Evolutionary conservation across 352 stramenopile genomes (phyloP).

Genomic region (Plasmopara viticola): DNA sequence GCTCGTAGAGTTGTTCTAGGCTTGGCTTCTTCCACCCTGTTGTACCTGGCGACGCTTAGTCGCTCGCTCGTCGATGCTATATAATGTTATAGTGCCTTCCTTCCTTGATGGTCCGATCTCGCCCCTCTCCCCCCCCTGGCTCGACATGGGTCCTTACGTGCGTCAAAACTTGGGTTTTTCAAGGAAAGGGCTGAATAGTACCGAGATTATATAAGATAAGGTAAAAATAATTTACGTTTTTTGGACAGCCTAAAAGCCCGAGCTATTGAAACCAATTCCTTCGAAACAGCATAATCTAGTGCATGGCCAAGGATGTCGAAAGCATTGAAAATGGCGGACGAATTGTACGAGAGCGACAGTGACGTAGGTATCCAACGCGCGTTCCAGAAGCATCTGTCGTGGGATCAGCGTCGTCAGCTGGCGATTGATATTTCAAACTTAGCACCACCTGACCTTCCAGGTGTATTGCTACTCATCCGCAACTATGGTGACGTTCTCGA

Average conservation of each 20-base stretch:
- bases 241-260: neutral
- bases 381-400: slow-evolving; percentile 34
- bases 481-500: slow-evolving; percentile 28
- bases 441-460: slow-evolving; percentile 54
- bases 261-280: neutral
- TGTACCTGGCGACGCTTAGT: slow-evolving; percentile 7
- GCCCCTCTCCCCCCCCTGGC: slow-evolving; percentile 13
- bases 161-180: neutral
- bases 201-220: too few species aligned
- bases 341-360: slow-evolving; percentile 24
- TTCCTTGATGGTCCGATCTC: slow-evolving; percentile 16
- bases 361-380: slow-evolving; percentile 13
- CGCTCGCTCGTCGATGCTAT: slow-evolving; percentile 12
- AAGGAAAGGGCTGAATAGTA: neutral
- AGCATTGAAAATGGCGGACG: slow-evolving; percentile 16
- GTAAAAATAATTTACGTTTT: too few species aligned
- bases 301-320: neutral
- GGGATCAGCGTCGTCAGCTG: slow-evolving; percentile 64
- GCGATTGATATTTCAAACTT: slow-evolving; percentile 63
- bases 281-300: neutral
- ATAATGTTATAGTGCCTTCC: slow-evolving; percentile 13
- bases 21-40: slow-evolving; percentile 23
- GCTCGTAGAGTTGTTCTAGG: slow-evolving; percentile 18
- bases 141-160: slow-evolving; percentile 8
- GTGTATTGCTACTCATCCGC: slow-evolving; percentile 58